These are phyloP conservation scores for Anthoceros angustus DNA, from an alignment of 225 moss, liverwort and hornwort genomes.

Conservation along the genomic window DNA sequence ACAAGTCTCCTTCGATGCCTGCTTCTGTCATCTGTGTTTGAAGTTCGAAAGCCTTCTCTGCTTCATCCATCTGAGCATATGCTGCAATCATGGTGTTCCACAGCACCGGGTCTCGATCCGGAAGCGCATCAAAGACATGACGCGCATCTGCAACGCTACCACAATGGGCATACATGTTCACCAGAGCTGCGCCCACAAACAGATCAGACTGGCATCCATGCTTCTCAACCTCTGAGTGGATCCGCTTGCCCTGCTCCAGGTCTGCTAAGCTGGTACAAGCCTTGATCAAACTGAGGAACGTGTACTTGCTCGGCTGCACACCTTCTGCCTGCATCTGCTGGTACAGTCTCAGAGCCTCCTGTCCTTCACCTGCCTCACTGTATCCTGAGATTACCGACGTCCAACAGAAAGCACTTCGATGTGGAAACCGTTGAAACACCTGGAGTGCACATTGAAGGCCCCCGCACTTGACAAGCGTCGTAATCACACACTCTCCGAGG, in stretches of 20 bases:
- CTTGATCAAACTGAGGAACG: not conserved
- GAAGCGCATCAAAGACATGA: not conserved
- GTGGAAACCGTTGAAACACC: not conserved
- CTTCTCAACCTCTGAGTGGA: not conserved
- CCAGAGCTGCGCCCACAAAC: not conserved
- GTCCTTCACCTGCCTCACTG: not conserved
- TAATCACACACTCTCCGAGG: not conserved
- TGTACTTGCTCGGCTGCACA: not conserved
- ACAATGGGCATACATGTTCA: not conserved
- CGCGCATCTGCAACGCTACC: not conserved
- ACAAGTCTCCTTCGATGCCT: not conserved
- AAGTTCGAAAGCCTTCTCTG: not conserved
- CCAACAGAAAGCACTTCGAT: not conserved
- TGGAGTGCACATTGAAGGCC: not conserved
- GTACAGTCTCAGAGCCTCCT: not conserved
- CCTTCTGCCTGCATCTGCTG: not conserved
- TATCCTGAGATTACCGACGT: not conserved
- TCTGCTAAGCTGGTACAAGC: not conserved
- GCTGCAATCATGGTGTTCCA: not conserved
- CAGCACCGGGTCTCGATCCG: not conserved
- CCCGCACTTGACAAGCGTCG: not conserved
- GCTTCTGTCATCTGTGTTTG: not conserved
- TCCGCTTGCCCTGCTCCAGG: not conserved
- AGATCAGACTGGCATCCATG: not conserved
- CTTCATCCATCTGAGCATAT: not conserved